Conservation (phyloP, 2,329 filamentous ascomycete genomes). For the Fusarium sp. region DNA sequence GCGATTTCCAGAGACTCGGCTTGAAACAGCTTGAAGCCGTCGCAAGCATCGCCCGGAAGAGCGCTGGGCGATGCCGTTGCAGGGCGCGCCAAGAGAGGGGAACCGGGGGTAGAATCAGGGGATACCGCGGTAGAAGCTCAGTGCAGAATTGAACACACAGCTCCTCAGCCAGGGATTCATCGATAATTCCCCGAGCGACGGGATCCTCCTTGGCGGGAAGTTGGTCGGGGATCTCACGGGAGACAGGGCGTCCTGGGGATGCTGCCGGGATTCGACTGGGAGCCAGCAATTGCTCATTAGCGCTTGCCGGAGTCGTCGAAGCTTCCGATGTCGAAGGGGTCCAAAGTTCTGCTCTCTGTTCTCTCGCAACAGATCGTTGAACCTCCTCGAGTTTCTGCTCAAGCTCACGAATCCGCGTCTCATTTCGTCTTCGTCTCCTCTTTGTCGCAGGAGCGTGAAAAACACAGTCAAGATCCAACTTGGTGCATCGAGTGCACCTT, state of each 20-base stretch:
- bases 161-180: not conserved
- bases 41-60: slow-evolving; percentile 17
- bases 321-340: not conserved
- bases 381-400: slow-evolving; percentile 19
- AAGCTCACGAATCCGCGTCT: slow-evolving; percentile 18
- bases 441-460: slow-evolving; percentile 18
- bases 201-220: not conserved
- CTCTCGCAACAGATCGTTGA: not conserved
- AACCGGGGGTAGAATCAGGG: slow-evolving; percentile 6
- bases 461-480: slow-evolving; percentile 14
- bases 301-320: not conserved
- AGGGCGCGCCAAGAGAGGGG: not conserved
- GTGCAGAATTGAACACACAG: slow-evolving; percentile 12
- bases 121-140: slow-evolving; percentile 8
- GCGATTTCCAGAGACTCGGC: slow-evolving; percentile 5
- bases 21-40: slow-evolving; percentile 5
- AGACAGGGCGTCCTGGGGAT: not conserved
- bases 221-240: not conserved
- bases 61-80: slow-evolving; percentile 1
- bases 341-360: not conserved
- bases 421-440: slow-evolving; percentile 17
- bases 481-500: slow-evolving; percentile 12
- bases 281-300: not conserved
- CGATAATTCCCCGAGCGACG: slow-evolving; percentile 4
- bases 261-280: not conserved